phyloP scores from a whole-genome alignment of 257 asterid species.

The Scutellaria baicalensis region DNA sequence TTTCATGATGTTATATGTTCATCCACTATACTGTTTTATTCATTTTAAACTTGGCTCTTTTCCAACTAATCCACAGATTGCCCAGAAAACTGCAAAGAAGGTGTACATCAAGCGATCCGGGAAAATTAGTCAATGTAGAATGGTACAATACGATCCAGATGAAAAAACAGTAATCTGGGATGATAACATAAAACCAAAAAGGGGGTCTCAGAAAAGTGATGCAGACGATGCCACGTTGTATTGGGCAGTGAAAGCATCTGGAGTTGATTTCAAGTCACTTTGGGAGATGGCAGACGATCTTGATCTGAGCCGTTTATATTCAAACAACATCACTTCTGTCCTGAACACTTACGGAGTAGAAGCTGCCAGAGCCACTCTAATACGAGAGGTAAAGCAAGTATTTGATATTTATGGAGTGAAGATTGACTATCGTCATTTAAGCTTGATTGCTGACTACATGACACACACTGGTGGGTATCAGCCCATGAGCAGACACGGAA shows the following conservation, averaged over 20 bases:
- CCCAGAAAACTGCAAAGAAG: conserved; percentile 72
- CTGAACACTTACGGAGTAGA: conserved; percentile 77
- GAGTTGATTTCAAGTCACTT: conserved; percentile 58
- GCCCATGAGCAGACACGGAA: conserved; percentile 85
- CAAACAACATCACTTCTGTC: conserved; percentile 65
- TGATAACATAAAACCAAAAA: conserved; percentile 30
- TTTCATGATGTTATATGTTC: no score
- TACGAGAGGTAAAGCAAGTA: conserved; percentile 76
- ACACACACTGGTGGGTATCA: conserved; percentile 81
- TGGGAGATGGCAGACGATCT: conserved; percentile 76
- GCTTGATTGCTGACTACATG: conserved; percentile 84
- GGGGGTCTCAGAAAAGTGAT: conserved; percentile 12
- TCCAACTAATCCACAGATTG: conserved; percentile 43
- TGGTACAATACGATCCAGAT: conserved; percentile 73
- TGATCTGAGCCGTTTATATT: conserved; percentile 63
- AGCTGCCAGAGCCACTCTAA: conserved; percentile 78
- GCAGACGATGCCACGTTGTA: conserved; percentile 30
- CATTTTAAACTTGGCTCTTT: background rate
- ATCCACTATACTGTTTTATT: no score
- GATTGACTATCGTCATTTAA: conserved; percentile 77
- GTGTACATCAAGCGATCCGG: conserved; percentile 63
- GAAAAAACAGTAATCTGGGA: conserved; percentile 88
- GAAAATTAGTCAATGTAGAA: conserved; percentile 61
- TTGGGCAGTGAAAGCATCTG: conserved; percentile 91
- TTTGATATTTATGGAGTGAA: conserved; percentile 88